Evolutionary conservation across 352 stramenopile species (phyloP), one percentile per base, ranked within the genome.

Genomic region (Achlya hypogyna): DNA sequence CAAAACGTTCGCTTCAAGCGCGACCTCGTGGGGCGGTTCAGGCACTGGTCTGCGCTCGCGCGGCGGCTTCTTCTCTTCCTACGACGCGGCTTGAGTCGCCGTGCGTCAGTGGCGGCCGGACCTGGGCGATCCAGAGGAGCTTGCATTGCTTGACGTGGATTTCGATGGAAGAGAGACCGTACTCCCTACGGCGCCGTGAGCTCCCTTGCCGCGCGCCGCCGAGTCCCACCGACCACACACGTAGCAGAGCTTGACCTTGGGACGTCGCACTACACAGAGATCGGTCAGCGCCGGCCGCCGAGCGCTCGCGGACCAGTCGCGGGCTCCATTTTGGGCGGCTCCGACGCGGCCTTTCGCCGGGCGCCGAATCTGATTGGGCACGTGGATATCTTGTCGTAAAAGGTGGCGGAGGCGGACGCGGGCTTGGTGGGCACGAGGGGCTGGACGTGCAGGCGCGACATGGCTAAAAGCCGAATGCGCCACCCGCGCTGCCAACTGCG

Each of bases 131-230:
- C 72, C 82, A 92, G 2, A 92, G 67, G 51, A 90, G 88, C 69
- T 92, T 92, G 76, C 84, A 92, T 47, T 92, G 84, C 71, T 89
- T 90, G 38, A 92, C 69, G 53, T 92, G 84, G 59, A 92, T 92
- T 9, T 92, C 82, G 62, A 91, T 91, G 16, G 84, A 91, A 14
- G 82, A 89, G 25, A 89, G 72, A 0, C 82, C 84, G 53, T 92
- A 92, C 42, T 92, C 82, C 40, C 60, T 67, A 31, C 58, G 28
- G 9, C 14, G 5, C 10, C 27, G 8, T 47, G 20, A 32, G 1
- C 32, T 2, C 8, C 22, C 5, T 54, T 25, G 22, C n/a, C n/a
- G n/a, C n/a, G n/a, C n/a, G n/a, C n/a, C n/a, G n/a, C n/a, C n/a
- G n/a, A n/a, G n/a, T 5, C 29, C 29, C 12, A 67, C 0, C 84